These are phyloP conservation scores for Aquilaria sinensis DNA, from an alignment of 345 rosid genomes.

Conservation along the genomic window DNA sequence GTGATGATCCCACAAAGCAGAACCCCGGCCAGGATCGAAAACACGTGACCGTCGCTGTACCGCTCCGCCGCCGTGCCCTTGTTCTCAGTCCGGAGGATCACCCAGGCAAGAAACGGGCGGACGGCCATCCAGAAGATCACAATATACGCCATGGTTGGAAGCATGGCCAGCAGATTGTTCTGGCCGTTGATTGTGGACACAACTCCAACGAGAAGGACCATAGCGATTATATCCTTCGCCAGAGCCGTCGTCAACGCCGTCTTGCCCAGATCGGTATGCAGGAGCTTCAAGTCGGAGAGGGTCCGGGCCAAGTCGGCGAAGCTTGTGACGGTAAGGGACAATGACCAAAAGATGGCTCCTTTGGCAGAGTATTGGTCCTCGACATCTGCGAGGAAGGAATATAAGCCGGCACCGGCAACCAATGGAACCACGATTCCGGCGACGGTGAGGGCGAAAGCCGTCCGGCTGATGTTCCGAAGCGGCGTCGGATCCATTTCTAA, in stretches of 20 bases:
- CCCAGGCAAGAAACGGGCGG: conserved; percentile 29
- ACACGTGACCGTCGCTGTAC: conserved; percentile 20
- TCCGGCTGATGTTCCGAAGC: background rate
- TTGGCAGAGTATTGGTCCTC: background rate
- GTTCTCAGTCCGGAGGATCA: conserved; percentile 7
- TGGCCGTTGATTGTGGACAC: conserved; percentile 11
- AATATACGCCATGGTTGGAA: conserved; percentile 15
- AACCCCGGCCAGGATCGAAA: conserved; percentile 22
- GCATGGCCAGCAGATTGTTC: background rate
- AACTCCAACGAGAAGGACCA: conserved; percentile 23
- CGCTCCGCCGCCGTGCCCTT: conserved; percentile 2
- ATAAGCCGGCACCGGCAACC: conserved; percentile 19
- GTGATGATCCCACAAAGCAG: conserved; percentile 23
- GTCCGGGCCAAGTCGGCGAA: conserved; percentile 33
- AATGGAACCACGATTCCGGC: conserved; percentile 27
- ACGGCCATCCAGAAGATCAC: conserved; percentile 15
- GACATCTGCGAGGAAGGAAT: conserved; percentile 1
- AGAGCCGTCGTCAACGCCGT: conserved; percentile 31
- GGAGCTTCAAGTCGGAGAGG: conserved; percentile 37
- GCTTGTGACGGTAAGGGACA: conserved; percentile 38
- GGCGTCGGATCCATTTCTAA: conserved; percentile 15
- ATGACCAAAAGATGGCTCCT: conserved; percentile 28
- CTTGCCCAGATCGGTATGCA: conserved; percentile 37
- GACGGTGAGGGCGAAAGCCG: conserved; percentile 13
- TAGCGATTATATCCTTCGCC: conserved; percentile 25